Conservation (phyloP, 176 grass and related monocot genomes). For the Thalia dealbata region DNA sequence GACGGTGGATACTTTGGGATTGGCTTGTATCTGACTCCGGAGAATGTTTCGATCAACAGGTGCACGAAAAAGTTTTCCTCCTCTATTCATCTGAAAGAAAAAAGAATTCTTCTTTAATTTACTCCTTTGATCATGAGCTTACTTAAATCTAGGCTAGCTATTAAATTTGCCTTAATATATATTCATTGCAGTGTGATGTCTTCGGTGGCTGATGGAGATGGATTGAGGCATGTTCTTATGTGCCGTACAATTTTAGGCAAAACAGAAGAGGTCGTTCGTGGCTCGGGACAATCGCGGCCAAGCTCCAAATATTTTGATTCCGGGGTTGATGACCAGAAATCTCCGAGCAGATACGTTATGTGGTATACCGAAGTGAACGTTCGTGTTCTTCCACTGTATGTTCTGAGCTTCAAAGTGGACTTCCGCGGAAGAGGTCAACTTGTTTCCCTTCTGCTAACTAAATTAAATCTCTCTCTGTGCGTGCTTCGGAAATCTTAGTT, state of each 20-base stretch:
- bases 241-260: constrained; percentile 6
- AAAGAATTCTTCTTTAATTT: too few relatives aligned
- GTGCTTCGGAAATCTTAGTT: not conserved
- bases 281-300: not conserved
- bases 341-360: constrained; percentile 1
- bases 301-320: not conserved
- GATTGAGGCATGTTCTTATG: constrained; percentile 1
- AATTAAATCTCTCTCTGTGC: not conserved
- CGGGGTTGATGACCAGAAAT: not conserved
- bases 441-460: not conserved
- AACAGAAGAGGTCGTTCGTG: constrained; percentile 8
- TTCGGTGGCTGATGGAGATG: not conserved
- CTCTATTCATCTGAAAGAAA: not conserved
- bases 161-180: not conserved
- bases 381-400: constrained; percentile 7
- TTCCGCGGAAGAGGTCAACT: not conserved
- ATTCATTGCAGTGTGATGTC: constrained; percentile 5
- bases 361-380: constrained; percentile 3
- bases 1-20: constrained; percentile 10
- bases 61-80: too few relatives aligned
- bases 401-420: not conserved
- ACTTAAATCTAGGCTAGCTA: not conserved
- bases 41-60: constrained; percentile 7
- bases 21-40: constrained; percentile 7
- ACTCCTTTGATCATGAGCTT: not conserved